Percentiles rank a stretch among this genome's conserved stretches.
These are phyloP conservation scores for Raphidocelis subcapitata DNA, from an alignment of 139 green algal species.

Conservation along the genomic window DNA sequence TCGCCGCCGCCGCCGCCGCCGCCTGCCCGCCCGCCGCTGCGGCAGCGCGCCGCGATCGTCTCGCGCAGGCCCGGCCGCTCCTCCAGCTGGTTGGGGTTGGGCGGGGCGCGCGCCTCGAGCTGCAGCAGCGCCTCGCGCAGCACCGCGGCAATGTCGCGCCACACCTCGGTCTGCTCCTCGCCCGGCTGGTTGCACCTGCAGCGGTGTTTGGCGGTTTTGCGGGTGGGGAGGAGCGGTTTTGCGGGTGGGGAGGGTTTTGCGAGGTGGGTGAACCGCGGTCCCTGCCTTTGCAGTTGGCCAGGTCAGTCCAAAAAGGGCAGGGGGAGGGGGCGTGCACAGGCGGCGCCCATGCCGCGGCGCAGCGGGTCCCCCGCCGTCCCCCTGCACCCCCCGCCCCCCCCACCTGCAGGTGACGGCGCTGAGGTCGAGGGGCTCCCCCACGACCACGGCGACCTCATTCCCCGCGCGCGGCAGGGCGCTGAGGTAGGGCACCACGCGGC, in stretches of 20 bases:
- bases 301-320: too few species aligned
- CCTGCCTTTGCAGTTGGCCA: neutral
- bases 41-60: slow-evolving; percentile 3
- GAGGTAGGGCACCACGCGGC: slow-evolving; percentile 59
- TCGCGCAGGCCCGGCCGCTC: neutral
- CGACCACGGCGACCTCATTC: slow-evolving; percentile 51
- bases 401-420: slow-evolving; percentile 56
- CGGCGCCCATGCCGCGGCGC: too few species aligned
- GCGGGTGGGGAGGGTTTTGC: neutral
- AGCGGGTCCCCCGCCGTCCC: too few species aligned
- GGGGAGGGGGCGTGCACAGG: too few species aligned
- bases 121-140: slow-evolving; percentile 47
- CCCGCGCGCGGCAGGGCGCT: slow-evolving; percentile 45
- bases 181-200: slow-evolving; percentile 24
- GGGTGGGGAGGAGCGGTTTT: neutral
- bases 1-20: slow-evolving; percentile 3
- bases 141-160: slow-evolving; percentile 61
- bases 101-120: slow-evolving; percentile 49
- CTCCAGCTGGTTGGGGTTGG: slow-evolving; percentile 52
- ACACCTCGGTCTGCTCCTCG: slow-evolving; percentile 48
- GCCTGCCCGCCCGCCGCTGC: neutral
- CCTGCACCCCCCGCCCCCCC: slow-evolving; percentile 23
- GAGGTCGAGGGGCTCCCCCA: slow-evolving; percentile 73
- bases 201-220: neutral
- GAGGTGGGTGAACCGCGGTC: neutral